These are phyloP conservation scores for Leccinum pachyderme DNA, from an alignment of 1,284 basidiomycete species.

Conservation along the genomic window DNA sequence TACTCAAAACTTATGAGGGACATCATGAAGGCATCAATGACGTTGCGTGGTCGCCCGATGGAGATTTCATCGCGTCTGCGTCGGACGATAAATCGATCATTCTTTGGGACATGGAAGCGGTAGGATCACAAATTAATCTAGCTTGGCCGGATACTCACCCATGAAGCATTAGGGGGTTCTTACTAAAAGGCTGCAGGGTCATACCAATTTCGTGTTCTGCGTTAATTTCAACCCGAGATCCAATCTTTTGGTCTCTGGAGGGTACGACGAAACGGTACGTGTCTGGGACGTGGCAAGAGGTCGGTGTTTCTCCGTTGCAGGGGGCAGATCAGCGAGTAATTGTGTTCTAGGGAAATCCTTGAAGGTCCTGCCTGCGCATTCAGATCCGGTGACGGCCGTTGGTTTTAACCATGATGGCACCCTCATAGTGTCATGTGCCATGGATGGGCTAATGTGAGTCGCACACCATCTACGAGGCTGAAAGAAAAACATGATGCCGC, in stretches of 20 bases:
- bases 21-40: slow-evolving; percentile 86
- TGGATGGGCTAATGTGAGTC: slow-evolving; percentile 93
- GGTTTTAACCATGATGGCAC: slow-evolving; percentile 94
- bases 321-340: background rate
- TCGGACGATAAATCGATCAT: slow-evolving; percentile 87
- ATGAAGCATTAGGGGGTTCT: slow-evolving; percentile 45
- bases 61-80: slow-evolving; percentile 80
- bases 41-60: slow-evolving; percentile 82
- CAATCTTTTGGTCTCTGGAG: slow-evolving; percentile 88
- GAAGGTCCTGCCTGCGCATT: slow-evolving; percentile 89
- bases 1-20: slow-evolving; percentile 66
- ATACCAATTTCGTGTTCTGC: slow-evolving; percentile 94
- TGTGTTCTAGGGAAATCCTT: slow-evolving; percentile 62
- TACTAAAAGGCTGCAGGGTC: slow-evolving; percentile 69
- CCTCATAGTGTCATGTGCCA: slow-evolving; percentile 88
- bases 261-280: slow-evolving; percentile 92
- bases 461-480: background rate
- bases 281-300: slow-evolving; percentile 95
- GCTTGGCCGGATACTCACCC: slow-evolving; percentile 7
- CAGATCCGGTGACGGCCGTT: slow-evolving; percentile 93
- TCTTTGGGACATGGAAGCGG: slow-evolving; percentile 75
- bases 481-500: slow-evolving; percentile 1
- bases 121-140: slow-evolving; percentile 32
- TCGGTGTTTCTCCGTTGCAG: slow-evolving; percentile 29
- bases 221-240: slow-evolving; percentile 88